Conservation (phyloP, 1,284 basidiomycete genomes). For the Cystobasidium sp. region DNA sequence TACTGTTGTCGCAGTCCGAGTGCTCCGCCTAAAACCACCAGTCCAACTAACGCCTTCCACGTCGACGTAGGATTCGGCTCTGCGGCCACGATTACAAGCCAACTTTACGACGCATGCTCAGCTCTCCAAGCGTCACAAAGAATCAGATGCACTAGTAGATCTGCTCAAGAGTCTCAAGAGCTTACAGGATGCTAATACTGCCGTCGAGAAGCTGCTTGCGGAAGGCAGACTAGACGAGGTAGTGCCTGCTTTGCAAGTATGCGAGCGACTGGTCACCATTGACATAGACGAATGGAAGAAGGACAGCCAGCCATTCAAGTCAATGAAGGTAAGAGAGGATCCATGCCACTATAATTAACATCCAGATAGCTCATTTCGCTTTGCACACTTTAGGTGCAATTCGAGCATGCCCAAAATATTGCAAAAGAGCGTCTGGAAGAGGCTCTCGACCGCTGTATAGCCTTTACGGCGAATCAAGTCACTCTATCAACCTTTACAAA, state of each 20-base stretch:
- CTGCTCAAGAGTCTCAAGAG: constrained; percentile 18
- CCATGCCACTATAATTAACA: too few species aligned
- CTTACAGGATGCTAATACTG: constrained; percentile 11
- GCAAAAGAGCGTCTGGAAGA: constrained; percentile 31
- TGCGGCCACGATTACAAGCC: constrained; percentile 21
- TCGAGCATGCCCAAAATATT: constrained; percentile 11
- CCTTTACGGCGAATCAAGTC: neutral
- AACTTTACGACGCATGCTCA: constrained; percentile 9
- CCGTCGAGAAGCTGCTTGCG: constrained; percentile 2
- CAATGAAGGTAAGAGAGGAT: constrained; percentile 19
- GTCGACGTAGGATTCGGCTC: constrained; percentile 12
- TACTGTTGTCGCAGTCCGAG: neutral
- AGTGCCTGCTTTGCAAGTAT: constrained; percentile 12
- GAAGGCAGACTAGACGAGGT: constrained; percentile 24
- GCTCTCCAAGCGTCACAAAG: constrained; percentile 16
- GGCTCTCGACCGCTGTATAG: constrained; percentile 22
- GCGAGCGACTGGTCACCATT: constrained; percentile 7
- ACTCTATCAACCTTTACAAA: neutral
- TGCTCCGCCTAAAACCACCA: neutral
- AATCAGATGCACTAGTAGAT: constrained; percentile 16
- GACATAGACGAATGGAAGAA: constrained; percentile 34
- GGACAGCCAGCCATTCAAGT: constrained; percentile 11
- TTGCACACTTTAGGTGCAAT: neutral
- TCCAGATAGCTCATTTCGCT: neutral
- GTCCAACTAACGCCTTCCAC: neutral